phyloP scores from a whole-genome alignment of 2,329 filamentous ascomycete species.

The Botrytis porri region DNA sequence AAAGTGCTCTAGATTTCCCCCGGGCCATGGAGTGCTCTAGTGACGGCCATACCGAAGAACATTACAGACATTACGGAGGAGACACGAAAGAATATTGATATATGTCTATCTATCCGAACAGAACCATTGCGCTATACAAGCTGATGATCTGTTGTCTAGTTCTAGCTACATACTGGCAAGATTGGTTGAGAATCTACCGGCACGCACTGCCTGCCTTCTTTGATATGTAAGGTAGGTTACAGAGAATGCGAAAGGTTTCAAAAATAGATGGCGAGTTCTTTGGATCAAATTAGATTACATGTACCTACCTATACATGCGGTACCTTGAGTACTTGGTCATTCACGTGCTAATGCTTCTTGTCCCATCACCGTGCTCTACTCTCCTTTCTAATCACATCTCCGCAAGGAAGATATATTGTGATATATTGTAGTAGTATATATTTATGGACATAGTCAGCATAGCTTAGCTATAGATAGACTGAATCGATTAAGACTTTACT shows the following conservation, averaged over 20 bases:
- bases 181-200: not conserved
- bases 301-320: not conserved
- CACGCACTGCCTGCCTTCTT: not conserved
- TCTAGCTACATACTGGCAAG: not conserved
- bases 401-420: not conserved
- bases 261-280: not conserved
- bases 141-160: not conserved
- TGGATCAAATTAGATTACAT: not conserved
- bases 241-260: not conserved
- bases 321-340: not conserved
- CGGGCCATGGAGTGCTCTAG: not conserved
- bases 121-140: not conserved
- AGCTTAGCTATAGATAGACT: too few relatives aligned
- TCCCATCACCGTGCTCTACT: not conserved
- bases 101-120: not conserved
- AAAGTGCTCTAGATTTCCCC: not conserved
- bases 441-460: too few relatives aligned
- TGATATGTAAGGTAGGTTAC: not conserved
- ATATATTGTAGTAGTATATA: not conserved
- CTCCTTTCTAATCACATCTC: not conserved
- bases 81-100: not conserved
- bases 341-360: not conserved
- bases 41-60: not conserved
- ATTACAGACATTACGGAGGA: not conserved
- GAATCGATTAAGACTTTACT: too few relatives aligned